Conservation (phyloP, 805 yeast species). For the Cyberlindnera maclurae region DNA sequence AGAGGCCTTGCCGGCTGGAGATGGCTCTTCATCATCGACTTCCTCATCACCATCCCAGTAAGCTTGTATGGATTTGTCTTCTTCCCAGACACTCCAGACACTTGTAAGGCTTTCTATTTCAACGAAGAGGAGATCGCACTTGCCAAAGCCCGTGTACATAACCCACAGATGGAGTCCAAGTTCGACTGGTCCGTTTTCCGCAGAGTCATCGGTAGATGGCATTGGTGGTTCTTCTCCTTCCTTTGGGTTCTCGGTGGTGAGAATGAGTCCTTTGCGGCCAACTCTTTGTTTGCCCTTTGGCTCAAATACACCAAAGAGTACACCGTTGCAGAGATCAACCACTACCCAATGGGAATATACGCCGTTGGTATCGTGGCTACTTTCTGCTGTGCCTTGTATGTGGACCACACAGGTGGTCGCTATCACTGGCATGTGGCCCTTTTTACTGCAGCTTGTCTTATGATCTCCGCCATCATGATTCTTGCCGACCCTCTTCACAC, state of each 20-base stretch:
- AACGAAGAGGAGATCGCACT: slow-evolving; percentile 32
- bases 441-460: slow-evolving; percentile 34
- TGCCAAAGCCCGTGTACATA: slow-evolving; percentile 37
- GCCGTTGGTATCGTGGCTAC: slow-evolving; percentile 46
- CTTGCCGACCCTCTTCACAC: slow-evolving; percentile 33
- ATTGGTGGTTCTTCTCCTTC: slow-evolving; percentile 46
- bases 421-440: slow-evolving; percentile 48
- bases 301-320: slow-evolving; percentile 31
- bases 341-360: slow-evolving; percentile 48
- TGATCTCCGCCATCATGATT: slow-evolving; percentile 42
- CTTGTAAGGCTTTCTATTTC: slow-evolving; percentile 35
- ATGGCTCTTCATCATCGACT: slow-evolving; percentile 63
- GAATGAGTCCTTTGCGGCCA: slow-evolving; percentile 38
- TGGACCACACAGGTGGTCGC: slow-evolving; percentile 34
- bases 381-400: slow-evolving; percentile 34
- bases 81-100: slow-evolving; percentile 55
- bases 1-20: slow-evolving; percentile 54
- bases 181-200: slow-evolving; percentile 31
- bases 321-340: slow-evolving; percentile 38
- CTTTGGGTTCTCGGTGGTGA: slow-evolving; percentile 48
- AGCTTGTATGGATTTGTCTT: slow-evolving; percentile 48
- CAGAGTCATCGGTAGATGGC: slow-evolving; percentile 47
- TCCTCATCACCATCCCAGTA: slow-evolving; percentile 50
- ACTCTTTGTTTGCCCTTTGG: slow-evolving; percentile 43
- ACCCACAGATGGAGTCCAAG: slow-evolving; percentile 28